Evolutionary conservation across 2,329 filamentous ascomycete genomes (phyloP), one percentile per base, ranked within the genome.

Genomic region (Thelonectria blattea): DNA sequence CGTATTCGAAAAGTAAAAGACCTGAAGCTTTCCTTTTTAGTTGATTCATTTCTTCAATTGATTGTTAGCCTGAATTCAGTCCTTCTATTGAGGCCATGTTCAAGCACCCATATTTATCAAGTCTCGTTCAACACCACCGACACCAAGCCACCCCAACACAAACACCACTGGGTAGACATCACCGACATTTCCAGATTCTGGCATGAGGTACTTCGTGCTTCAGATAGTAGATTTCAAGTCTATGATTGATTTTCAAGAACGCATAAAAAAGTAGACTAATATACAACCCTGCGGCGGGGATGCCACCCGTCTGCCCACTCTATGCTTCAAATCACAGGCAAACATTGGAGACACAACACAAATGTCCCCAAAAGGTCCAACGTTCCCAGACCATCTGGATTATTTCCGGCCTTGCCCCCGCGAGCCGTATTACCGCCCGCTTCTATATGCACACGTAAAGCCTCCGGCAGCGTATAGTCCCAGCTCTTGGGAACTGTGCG

Each of bases 231-330:
- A 30, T 59, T 58, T 61, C 65, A 56, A 65, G 65, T 68, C 65
- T 68, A 67, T 68, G 52, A 65, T 68, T 68, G 52, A 55, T 47
- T 47, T 55, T 48, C 46, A 22, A 14, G 32, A 58, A 46, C 66
- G 63, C 65, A 65, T 65, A 55, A 58, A 65, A 66, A 68, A 66
- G 66, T 53, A 58, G 63, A 68, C 66, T 68, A 68, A 68, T 68
- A 68, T 68, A 68, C 66, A 68, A 68, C 64, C 65, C 58, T 68
- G 66, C 59, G 60, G 59, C 49, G 58, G 62, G 58, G 65, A 63
- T 66, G 56, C 58, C 62, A 65, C 66, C 65, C 66, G 60, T 68
- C 66, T 67, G 65, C 65, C 66, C 66, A 66, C 65, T 67, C 60
- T 60, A 62, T 63, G 63, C 61, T 65, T 45, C 17, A 50, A 66